Evolutionary conservation across 108 stramenopile species (phyloP).

Genomic region (Seminavis robusta): DNA sequence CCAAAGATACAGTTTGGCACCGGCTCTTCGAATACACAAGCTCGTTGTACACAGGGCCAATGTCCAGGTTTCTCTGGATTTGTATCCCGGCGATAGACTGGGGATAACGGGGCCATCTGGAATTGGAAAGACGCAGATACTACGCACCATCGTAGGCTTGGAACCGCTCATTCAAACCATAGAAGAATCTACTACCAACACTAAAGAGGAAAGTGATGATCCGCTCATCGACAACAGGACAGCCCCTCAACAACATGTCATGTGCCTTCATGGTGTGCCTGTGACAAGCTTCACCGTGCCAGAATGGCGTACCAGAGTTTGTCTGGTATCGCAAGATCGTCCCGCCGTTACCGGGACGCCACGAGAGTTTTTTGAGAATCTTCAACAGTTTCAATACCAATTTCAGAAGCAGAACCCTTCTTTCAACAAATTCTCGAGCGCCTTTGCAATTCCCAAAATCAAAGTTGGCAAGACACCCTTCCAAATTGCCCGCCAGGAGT

Average conservation of each 20-base stretch:
- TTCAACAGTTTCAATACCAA: conserved; percentile 6
- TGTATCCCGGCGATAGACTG: conserved; percentile 14
- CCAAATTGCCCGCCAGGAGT: conserved; percentile 4
- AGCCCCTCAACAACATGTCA: conserved; percentile 7
- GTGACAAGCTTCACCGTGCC: conserved; percentile 5
- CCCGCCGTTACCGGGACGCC: conserved; percentile 47
- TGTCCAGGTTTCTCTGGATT: conserved; percentile 7
- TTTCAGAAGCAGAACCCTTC: background rate
- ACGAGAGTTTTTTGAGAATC: conserved; percentile 24
- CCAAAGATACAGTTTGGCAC: background rate
- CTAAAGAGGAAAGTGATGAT: background rate
- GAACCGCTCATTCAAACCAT: conserved; percentile 29
- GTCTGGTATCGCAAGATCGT: conserved; percentile 73
- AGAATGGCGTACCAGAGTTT: conserved; percentile 50
- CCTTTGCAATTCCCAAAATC: conserved; percentile 2
- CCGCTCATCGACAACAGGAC: background rate
- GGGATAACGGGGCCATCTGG: conserved; percentile 43
- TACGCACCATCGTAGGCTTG: conserved; percentile 66
- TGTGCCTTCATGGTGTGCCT: conserved; percentile 1
- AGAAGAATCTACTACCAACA: conserved; percentile 13
- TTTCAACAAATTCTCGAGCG: background rate
- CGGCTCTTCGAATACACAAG: background rate
- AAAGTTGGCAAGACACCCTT: background rate
- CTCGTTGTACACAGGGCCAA: background rate
- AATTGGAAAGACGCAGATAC: conserved; percentile 68